Evolutionary conservation across 2,329 filamentous ascomycete species (phyloP).

Genomic region (Capronia coronata): DNA sequence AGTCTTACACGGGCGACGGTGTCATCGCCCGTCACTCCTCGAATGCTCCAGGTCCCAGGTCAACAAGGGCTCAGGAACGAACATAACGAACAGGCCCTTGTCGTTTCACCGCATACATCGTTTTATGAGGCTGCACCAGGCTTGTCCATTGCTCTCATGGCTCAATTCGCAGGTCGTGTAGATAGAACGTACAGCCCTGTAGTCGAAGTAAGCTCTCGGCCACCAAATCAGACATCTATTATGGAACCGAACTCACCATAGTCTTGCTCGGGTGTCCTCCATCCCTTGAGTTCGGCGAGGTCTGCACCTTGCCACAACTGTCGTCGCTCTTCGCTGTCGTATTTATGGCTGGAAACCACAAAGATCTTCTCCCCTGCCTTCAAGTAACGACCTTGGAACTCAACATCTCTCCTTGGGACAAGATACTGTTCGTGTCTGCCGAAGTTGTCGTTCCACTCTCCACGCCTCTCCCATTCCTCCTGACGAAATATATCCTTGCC

Average conservation of each 20-base stretch:
- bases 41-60: too few relatives aligned
- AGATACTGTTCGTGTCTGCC: constrained; percentile 84
- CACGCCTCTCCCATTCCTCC: constrained; percentile 73
- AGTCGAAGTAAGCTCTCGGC: neutral
- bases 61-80: too few relatives aligned
- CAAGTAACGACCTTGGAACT: constrained; percentile 60
- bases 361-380: constrained; percentile 67
- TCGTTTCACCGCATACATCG: too few relatives aligned
- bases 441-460: constrained; percentile 67
- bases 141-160: too few relatives aligned
- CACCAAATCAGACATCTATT: neutral
- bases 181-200: neutral
- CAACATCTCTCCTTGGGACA: constrained; percentile 61
- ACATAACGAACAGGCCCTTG: too few relatives aligned
- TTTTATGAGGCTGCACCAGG: too few relatives aligned
- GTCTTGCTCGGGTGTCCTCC: neutral
- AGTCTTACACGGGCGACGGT: too few relatives aligned
- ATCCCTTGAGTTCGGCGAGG: neutral
- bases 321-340: constrained; percentile 56
- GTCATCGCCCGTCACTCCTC: too few relatives aligned
- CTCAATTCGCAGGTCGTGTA: neutral
- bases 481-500: constrained; percentile 62
- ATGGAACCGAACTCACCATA: neutral
- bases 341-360: constrained; percentile 90
- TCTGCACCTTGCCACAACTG: constrained; percentile 63